Conservation (phyloP, 2,329 filamentous ascomycete genomes). For the Aspergillus floridensis region DNA sequence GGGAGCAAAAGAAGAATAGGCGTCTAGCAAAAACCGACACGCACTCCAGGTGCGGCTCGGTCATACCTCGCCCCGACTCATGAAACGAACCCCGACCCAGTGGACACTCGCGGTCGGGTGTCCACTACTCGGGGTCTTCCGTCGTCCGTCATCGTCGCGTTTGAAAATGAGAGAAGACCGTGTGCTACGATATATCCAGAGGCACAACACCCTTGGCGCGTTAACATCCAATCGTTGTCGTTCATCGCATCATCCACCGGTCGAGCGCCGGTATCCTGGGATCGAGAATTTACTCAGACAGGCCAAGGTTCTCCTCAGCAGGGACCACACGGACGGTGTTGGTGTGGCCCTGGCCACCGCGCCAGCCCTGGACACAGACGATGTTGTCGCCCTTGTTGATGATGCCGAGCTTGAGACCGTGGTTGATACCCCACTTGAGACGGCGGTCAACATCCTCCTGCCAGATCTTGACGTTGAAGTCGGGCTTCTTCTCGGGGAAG, state of each 20-base stretch:
- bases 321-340: constrained; percentile 59
- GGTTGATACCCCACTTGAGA: constrained; percentile 92
- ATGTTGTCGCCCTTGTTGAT: constrained; percentile 73
- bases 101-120: constrained; percentile 6
- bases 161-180: constrained; percentile 8
- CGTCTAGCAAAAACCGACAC: constrained; percentile 1
- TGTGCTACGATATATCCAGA: constrained; percentile 17
- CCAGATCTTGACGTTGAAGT: constrained; percentile 91
- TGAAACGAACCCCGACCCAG: constrained; percentile 4
- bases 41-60: constrained; percentile 6
- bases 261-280: constrained; percentile 1
- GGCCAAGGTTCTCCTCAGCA: constrained; percentile 46
- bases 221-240: constrained; percentile 19
- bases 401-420: constrained; percentile 79
- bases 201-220: constrained; percentile 10
- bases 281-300: constrained; percentile 31
- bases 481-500: constrained; percentile 89
- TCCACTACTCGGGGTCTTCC: not conserved
- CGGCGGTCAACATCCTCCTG: constrained; percentile 98
- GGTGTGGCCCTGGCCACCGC: constrained; percentile 66
- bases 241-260: constrained; percentile 16
- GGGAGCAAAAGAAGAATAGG: not conserved
- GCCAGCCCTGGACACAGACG: constrained; percentile 67
- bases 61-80: constrained; percentile 7
- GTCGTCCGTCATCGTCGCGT: constrained; percentile 7